These are phyloP conservation scores for Starmerella stigmatis DNA, from an alignment of 805 yeast species.

Conservation along the genomic window DNA sequence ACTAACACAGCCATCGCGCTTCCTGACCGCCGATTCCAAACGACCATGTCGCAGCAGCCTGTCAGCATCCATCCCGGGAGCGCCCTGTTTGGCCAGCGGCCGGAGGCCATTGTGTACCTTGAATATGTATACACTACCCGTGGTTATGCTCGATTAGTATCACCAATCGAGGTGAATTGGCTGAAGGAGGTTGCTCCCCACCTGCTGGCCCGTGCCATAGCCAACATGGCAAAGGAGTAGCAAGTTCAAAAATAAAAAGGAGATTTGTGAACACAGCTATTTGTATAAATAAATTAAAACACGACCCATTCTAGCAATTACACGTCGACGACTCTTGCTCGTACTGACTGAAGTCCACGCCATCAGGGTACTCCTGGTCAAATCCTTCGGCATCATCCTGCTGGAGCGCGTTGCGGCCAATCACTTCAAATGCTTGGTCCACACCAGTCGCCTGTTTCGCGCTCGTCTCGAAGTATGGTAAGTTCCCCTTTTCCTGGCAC, in stretches of 20 bases:
- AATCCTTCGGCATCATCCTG: constrained; percentile 89
- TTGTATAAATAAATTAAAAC: constrained; percentile 5
- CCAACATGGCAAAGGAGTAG: constrained; percentile 1
- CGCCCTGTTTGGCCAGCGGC: constrained; percentile 64
- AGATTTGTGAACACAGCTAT: neutral
- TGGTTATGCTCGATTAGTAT: constrained; percentile 86
- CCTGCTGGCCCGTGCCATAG: constrained; percentile 17
- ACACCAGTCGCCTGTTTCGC: constrained; percentile 95
- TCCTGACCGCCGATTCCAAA: constrained; percentile 88
- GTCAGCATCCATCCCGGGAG: constrained; percentile 88
- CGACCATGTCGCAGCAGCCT: constrained; percentile 67
- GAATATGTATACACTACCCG: constrained; percentile 89
- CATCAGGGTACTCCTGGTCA: constrained; percentile 89
- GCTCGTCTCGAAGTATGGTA: constrained; percentile 93
- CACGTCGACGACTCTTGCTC: constrained; percentile 73
- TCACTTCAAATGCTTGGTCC: constrained; percentile 89
- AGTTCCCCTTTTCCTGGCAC: constrained; percentile 57
- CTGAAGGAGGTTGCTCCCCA: constrained; percentile 30
- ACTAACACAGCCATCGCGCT: constrained; percentile 85
- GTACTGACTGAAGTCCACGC: constrained; percentile 76
- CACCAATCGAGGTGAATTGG: constrained; percentile 74
- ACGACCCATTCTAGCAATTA: constrained; percentile 42
- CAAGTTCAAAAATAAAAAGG: neutral
- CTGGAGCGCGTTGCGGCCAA: constrained; percentile 89
- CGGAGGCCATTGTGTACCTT: constrained; percentile 85